phyloP scores from a whole-genome alignment of 352 stramenopile species.

The Discostella stelligera region DNA sequence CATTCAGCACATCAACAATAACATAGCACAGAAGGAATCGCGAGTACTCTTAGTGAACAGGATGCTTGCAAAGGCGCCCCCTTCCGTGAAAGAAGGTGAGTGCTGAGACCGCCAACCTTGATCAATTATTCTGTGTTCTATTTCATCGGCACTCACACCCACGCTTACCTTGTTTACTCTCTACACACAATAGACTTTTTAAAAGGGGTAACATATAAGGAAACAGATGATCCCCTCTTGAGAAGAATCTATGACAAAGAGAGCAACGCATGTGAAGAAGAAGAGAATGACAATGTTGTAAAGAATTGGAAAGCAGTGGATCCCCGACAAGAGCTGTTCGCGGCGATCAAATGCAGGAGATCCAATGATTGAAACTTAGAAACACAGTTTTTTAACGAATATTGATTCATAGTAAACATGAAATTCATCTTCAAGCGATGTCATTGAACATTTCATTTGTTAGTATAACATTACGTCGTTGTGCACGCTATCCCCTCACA shows the following conservation, averaged over 20 bases:
- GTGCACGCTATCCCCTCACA: too few relatives aligned
- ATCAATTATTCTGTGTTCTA: background rate
- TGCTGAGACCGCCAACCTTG: background rate
- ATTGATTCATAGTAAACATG: background rate
- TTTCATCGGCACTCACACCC: background rate
- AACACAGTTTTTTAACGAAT: background rate
- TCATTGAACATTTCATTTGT: too few relatives aligned
- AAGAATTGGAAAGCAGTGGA: conserved; percentile 23
- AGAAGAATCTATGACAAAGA: conserved; percentile 79
- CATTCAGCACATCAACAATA: conserved; percentile 36
- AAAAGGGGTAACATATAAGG: conserved; percentile 60
- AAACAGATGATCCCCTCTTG: conserved; percentile 58
- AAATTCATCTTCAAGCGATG: background rate
- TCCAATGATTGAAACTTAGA: background rate
- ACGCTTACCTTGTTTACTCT: background rate
- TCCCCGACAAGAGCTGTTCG: conserved; percentile 32
- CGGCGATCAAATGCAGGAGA: conserved; percentile 23
- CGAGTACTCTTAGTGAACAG: conserved; percentile 74
- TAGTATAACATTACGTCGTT: too few relatives aligned
- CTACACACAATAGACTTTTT: conserved; percentile 54
- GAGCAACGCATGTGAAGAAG: background rate
- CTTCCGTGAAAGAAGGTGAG: conserved; percentile 57
- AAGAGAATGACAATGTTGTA: conserved; percentile 5
- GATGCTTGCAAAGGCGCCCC: conserved; percentile 71
- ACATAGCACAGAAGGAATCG: conserved; percentile 48